Evolutionary conservation across 306 rosid species (phyloP).

Genomic region (Hylodesmum podocarpum): DNA sequence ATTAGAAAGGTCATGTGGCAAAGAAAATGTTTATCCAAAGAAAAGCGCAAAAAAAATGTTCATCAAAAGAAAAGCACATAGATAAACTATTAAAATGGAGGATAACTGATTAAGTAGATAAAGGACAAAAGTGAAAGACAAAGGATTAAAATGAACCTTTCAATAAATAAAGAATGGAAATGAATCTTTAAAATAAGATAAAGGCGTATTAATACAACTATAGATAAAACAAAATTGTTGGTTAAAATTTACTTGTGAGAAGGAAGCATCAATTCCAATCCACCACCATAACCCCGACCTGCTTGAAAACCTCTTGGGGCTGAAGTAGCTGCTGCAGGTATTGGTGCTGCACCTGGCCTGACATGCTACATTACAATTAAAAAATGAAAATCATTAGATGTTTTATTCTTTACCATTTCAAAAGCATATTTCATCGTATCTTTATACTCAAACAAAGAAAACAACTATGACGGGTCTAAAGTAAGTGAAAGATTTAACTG

Average conservation of each 20-base stretch:
- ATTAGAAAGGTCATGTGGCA: not conserved
- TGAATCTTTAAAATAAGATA: too few species aligned
- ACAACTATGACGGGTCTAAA: not conserved
- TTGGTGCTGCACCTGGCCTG: slow-evolving; percentile 90
- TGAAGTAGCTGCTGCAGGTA: slow-evolving; percentile 60
- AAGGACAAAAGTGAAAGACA: too few species aligned
- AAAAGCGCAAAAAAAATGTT: too few species aligned
- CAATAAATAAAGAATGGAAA: too few species aligned
- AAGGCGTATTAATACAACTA: not conserved
- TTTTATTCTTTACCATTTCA: not conserved
- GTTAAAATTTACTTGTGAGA: slow-evolving; percentile 78
- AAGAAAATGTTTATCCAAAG: not conserved
- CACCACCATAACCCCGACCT: slow-evolving; percentile 85
- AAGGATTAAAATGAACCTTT: too few species aligned
- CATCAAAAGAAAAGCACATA: not conserved
- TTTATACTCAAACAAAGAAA: slow-evolving; percentile 14
- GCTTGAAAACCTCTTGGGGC: slow-evolving; percentile 78
- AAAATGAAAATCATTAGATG: slow-evolving; percentile 21
- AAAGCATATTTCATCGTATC: not conserved
- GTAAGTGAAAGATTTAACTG: slow-evolving; percentile 15
- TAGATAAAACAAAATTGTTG: not conserved
- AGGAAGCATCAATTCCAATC: slow-evolving; percentile 92
- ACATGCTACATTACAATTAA: slow-evolving; percentile 45
- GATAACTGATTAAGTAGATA: not conserved
- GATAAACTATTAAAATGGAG: not conserved